Percentiles rank a stretch among this genome's conserved stretches.
phyloP scores from a whole-genome alignment of 1,284 basidiomycete species.

The Lentinula novae-zelandiae region DNA sequence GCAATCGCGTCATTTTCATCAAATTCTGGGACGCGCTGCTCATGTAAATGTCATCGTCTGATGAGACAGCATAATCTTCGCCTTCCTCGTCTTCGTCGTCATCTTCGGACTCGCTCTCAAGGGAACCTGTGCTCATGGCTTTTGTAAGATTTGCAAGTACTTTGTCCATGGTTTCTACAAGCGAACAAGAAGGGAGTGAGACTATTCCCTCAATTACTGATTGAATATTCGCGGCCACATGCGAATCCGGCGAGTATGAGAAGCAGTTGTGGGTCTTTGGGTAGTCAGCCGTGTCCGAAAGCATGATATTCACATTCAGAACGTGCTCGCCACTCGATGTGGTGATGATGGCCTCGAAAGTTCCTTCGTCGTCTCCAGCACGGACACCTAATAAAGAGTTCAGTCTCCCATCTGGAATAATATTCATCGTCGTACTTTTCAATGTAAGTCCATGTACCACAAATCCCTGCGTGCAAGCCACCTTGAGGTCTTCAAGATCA shows the following conservation, averaged over 20 bases:
- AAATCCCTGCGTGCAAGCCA: slow-evolving; percentile 29
- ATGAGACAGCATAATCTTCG: slow-evolving; percentile 24
- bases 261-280: slow-evolving; percentile 52
- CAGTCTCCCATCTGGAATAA: not conserved
- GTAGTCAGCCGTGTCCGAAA: slow-evolving; percentile 66
- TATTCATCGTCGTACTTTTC: slow-evolving; percentile 31
- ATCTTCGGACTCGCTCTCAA: slow-evolving; percentile 32
- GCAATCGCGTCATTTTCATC: slow-evolving; percentile 16
- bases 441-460: slow-evolving; percentile 33
- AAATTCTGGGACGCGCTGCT: not conserved
- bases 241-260: slow-evolving; percentile 43
- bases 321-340: slow-evolving; percentile 29
- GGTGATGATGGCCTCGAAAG: slow-evolving; percentile 43
- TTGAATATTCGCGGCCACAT: slow-evolving; percentile 33
- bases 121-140: slow-evolving; percentile 18
- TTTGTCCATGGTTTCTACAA: slow-evolving; percentile 39
- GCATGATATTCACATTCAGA: slow-evolving; percentile 40
- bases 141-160: slow-evolving; percentile 28
- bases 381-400: slow-evolving; percentile 32
- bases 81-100: slow-evolving; percentile 30
- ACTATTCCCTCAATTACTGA: slow-evolving; percentile 41
- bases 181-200: slow-evolving; percentile 34
- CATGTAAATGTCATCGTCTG: not conserved
- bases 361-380: slow-evolving; percentile 61
- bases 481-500: slow-evolving; percentile 44